Evolutionary conservation across 352 stramenopile genomes (phyloP), one percentile per base, ranked within the genome.

Genomic region (Discostella stelligera): DNA sequence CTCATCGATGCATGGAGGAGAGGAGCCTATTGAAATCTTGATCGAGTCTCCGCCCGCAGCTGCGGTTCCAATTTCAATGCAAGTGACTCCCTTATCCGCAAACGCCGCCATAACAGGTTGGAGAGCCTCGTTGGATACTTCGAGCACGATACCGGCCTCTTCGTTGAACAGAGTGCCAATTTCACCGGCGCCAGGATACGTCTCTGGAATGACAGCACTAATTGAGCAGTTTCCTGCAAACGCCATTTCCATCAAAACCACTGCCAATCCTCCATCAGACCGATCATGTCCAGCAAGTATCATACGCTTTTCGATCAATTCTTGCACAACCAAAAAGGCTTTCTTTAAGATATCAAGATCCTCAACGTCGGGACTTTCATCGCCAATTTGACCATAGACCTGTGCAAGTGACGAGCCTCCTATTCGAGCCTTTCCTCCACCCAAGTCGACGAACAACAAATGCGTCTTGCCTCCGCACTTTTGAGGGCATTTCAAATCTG

Each of bases 161-260:
- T 99, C 97, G 54, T 94, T 95, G 82, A 99, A 99, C 11, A 99
- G 88, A 65, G 85, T 83, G 20, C 74, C 76, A 58, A 96, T 83
- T 50, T 85, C 68, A 25, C 65, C 72, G 0, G 69, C 63, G 20
- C 71, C 79, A 8, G 72, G 66, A 53, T 39, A 66, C 11, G 71
- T 79, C 53, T 88, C 73, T 32, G 82, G 94, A 60, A 99, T 90
- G 68, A 97, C 86, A 7, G 99, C 90, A 37, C 97, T 86, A 13
- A 99, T 84, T 39, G 97, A 96, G 77, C 97, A 98, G 89, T 99
- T 98, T 63, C 97, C 97, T 20, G 96, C 95, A 80, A 99, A 99
- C 0, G 96, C 96, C 97, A 99, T 99, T 86, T 99, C 97, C 13
- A 98, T 79, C 8, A 99, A 84, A 20, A 95, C 94, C 7, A 97